Percentiles rank a stretch among this genome's conserved stretches.
phyloP scores from a whole-genome alignment of 768 basidiomycete species.

The Tylopilus rubrobrunneus region DNA sequence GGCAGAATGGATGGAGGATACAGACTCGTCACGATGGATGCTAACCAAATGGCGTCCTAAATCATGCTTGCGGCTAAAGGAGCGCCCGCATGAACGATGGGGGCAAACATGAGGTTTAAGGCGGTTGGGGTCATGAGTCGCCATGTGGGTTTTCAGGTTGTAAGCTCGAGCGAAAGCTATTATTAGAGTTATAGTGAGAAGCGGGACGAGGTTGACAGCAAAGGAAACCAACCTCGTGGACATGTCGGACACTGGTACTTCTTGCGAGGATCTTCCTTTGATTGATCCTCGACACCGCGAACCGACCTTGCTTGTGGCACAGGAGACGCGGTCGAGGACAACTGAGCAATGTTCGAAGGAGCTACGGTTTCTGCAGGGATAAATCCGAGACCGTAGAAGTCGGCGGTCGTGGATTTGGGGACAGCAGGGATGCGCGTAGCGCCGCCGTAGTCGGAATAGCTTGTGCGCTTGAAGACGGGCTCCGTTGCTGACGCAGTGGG shows the following conservation, averaged over 20 bases:
- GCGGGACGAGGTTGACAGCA: not conserved
- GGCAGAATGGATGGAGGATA: slow-evolving; percentile 36
- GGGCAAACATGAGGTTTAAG: slow-evolving; percentile 87
- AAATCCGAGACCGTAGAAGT: slow-evolving; percentile 40
- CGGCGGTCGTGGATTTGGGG: slow-evolving; percentile 47
- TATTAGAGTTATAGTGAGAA: slow-evolving; percentile 3
- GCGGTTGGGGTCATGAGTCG: slow-evolving; percentile 90
- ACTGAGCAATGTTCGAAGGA: slow-evolving; percentile 50
- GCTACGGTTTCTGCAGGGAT: slow-evolving; percentile 43
- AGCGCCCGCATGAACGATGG: slow-evolving; percentile 79
- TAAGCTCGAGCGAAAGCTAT: slow-evolving; percentile 89
- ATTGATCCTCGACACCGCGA: slow-evolving; percentile 39
- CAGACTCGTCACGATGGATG: slow-evolving; percentile 72
- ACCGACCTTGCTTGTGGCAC: slow-evolving; percentile 37
- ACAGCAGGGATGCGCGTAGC: slow-evolving; percentile 44
- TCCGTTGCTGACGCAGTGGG: slow-evolving; percentile 34
- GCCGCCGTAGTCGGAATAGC: slow-evolving; percentile 66
- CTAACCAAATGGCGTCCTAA: slow-evolving; percentile 84
- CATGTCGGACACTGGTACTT: slow-evolving; percentile 76
- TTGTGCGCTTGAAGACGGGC: slow-evolving; percentile 39
- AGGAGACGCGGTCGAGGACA: slow-evolving; percentile 43
- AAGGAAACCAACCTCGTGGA: slow-evolving; percentile 53
- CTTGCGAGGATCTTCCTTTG: slow-evolving; percentile 64
- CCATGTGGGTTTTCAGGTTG: slow-evolving; percentile 94
- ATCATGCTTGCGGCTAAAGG: slow-evolving; percentile 94